phyloP scores from a whole-genome alignment of 345 rosid genomes.

The Capsella bursapastoris region DNA sequence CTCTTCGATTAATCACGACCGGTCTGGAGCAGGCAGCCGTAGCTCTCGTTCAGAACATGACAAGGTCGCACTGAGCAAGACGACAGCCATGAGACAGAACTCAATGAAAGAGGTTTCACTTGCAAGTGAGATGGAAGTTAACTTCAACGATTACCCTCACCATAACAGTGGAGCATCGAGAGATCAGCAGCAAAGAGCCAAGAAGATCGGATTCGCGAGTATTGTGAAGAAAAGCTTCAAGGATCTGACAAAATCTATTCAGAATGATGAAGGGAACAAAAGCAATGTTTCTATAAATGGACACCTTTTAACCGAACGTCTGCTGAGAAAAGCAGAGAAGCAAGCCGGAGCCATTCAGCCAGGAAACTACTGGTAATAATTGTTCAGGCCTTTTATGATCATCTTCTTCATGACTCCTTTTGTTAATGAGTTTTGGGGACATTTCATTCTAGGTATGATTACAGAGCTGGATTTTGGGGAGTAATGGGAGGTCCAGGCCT shows the following conservation, averaged over 20 bases:
- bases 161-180: constrained; percentile 60
- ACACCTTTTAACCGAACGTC: constrained; percentile 62
- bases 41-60: constrained; percentile 89
- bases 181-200: constrained; percentile 57
- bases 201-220: constrained; percentile 63
- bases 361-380: constrained; percentile 80
- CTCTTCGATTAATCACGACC: constrained; percentile 56
- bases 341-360: constrained; percentile 76
- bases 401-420: constrained; percentile 2
- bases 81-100: constrained; percentile 61
- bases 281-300: constrained; percentile 68
- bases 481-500: constrained; percentile 82
- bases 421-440: constrained; percentile 27
- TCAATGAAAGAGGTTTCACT: constrained; percentile 74
- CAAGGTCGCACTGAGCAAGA: constrained; percentile 58
- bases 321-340: constrained; percentile 77
- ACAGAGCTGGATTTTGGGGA: constrained; percentile 96
- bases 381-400: background rate
- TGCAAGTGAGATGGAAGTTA: constrained; percentile 80
- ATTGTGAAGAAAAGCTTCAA: constrained; percentile 85
- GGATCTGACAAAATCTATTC: constrained; percentile 73
- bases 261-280: constrained; percentile 62
- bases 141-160: constrained; percentile 62
- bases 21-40: constrained; percentile 77
- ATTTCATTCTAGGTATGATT: constrained; percentile 72